phyloP scores from a whole-genome alignment of 495 filamentous ascomycete species.

The Penicillium desertorum region DNA sequence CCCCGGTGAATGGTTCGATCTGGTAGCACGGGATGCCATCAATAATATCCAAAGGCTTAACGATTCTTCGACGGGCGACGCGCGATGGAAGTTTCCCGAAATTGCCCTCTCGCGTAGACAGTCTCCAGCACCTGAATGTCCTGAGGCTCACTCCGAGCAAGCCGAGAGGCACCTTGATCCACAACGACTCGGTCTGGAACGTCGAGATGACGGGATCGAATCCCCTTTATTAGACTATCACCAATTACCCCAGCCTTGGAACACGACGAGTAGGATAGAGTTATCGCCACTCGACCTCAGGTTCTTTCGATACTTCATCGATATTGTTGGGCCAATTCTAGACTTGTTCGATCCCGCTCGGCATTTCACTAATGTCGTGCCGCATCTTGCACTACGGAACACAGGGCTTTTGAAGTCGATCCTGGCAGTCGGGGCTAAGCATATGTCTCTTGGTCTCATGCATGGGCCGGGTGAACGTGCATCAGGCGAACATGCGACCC shows the following conservation, averaged over 20 bases:
- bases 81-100: too few species aligned
- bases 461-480: neutral
- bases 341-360: slow-evolving; percentile 21
- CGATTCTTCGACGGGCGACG: too few species aligned
- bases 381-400: slow-evolving; percentile 22
- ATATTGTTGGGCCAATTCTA: slow-evolving; percentile 13
- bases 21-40: slow-evolving; percentile 23
- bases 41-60: slow-evolving; percentile 10
- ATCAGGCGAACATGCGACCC: too few species aligned
- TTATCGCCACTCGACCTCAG: slow-evolving; percentile 6
- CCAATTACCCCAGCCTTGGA: slow-evolving; percentile 4
- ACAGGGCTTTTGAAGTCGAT: slow-evolving; percentile 21
- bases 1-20: slow-evolving; percentile 21
- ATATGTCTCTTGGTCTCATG: slow-evolving; percentile 18
- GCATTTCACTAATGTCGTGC: slow-evolving; percentile 20
- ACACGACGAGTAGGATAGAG: slow-evolving; percentile 2
- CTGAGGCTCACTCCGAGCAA: too few species aligned
- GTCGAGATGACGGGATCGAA: neutral
- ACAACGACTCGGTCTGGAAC: too few species aligned
- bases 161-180: too few species aligned
- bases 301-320: slow-evolving; percentile 15
- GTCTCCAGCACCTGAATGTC: too few species aligned
- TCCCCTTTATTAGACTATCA: slow-evolving; percentile 4
- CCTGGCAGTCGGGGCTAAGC: slow-evolving; percentile 18
- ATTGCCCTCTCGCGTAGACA: too few species aligned